These are phyloP conservation scores for Chrysopogon serrulatus DNA, from an alignment of 176 grass and related monocot species.

Conservation along the genomic window DNA sequence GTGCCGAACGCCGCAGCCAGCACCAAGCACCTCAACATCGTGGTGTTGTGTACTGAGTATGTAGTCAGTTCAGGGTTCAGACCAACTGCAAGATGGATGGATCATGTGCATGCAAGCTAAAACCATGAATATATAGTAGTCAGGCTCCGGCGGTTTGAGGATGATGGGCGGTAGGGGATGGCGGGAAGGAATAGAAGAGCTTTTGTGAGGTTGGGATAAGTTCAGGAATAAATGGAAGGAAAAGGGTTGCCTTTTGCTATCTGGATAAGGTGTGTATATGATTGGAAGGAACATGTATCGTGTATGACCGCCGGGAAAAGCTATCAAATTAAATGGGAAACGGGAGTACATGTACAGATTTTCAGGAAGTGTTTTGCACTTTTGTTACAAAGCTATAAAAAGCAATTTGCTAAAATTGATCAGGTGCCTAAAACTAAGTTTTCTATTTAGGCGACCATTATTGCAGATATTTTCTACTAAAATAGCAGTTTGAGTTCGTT, in stretches of 20 bases:
- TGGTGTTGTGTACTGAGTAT: not conserved
- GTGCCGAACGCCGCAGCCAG: not conserved
- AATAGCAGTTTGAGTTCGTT: too few relatives aligned
- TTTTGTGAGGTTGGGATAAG: constrained; percentile 16
- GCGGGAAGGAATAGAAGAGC: constrained; percentile 32
- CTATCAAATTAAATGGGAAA: too few relatives aligned
- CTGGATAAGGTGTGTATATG: not conserved
- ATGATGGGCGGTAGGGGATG: constrained; percentile 12
- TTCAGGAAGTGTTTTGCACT: too few relatives aligned
- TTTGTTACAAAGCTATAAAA: too few relatives aligned
- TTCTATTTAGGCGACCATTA: too few relatives aligned
- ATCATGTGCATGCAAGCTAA: not conserved
- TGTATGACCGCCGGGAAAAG: not conserved
- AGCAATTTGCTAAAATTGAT: too few relatives aligned
- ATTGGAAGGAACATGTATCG: not conserved
- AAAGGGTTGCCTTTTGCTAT: not conserved
- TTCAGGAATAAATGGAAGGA: not conserved
- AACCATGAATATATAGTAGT: not conserved
- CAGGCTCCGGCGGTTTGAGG: not conserved
- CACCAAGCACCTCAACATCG: constrained; percentile 5
- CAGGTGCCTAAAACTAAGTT: too few relatives aligned
- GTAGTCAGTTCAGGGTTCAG: not conserved
- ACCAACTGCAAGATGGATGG: not conserved
- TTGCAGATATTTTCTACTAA: too few relatives aligned
- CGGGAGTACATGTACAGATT: too few relatives aligned